phyloP scores from a whole-genome alignment of 2,329 filamentous ascomycete genomes.

The Exophiala sp. region DNA sequence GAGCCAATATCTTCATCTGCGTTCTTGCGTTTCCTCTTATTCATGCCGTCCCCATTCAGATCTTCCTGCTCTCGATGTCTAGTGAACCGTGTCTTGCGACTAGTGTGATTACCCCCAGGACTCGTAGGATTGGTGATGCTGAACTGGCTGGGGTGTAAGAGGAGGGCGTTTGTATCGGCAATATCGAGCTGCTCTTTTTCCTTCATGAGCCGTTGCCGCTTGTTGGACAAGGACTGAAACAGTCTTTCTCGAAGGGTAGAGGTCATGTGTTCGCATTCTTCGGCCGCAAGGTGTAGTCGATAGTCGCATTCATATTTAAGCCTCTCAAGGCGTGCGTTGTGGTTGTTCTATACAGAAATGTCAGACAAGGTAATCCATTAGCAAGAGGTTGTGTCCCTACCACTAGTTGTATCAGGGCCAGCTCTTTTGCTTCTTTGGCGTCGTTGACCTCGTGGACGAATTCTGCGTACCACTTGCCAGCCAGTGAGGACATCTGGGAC shows the following conservation, averaged over 20 bases:
- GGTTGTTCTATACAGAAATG: conserved; percentile 48
- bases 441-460: conserved; percentile 87
- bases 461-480: conserved; percentile 77
- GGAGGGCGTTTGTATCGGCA: conserved; percentile 62
- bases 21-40: conserved; percentile 58
- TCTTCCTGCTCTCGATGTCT: conserved; percentile 56
- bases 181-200: conserved; percentile 67
- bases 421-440: conserved; percentile 81
- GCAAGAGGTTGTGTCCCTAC: conserved; percentile 50
- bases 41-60: conserved; percentile 46
- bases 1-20: conserved; percentile 58
- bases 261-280: conserved; percentile 59
- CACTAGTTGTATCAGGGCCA: conserved; percentile 74
- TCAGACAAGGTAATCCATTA: not conserved
- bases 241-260: conserved; percentile 60
- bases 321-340: conserved; percentile 54
- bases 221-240: conserved; percentile 55
- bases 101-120: conserved; percentile 58
- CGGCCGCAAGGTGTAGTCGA: conserved; percentile 59
- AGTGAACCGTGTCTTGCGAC: conserved; percentile 61
- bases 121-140: conserved; percentile 62
- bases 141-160: conserved; percentile 64
- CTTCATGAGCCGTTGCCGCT: conserved; percentile 55
- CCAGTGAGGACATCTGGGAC: conserved; percentile 62
- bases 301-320: conserved; percentile 57